Base-by-base conservation (phyloP, 2,329 filamentous ascomycete genomes). In the Calonectria pteridis region DNA sequence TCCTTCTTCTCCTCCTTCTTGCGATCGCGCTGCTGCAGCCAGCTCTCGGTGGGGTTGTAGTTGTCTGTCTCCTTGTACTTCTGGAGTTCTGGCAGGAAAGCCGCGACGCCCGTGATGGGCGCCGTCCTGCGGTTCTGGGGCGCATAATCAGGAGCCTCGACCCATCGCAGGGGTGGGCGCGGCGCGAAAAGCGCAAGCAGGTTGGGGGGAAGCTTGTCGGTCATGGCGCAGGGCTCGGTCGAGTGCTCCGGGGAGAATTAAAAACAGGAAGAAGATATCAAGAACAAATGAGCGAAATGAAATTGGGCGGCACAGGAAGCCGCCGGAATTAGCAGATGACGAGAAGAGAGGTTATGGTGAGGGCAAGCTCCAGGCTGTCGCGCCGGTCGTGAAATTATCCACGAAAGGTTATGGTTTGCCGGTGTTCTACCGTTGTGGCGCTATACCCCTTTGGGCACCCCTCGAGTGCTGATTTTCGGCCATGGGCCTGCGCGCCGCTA, bases 161-260 rank as follows among this genome's bases (percentile, higher is more conserved):
- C 92, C 90, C 95, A 98, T 85, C 95, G 94, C 83, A 98, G 88
- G 73, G 96, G 94, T 80, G 97, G 97, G 73, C 97, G 94, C 83
- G 97, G 95, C 86, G 96, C 94, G 88, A 99, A 99, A 79, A 98
- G 94, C 86, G 94, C 94, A 81, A 98, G 90, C 73, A 98, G 91
- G 84, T 98, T 96, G 70, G 94, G 95, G 72, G 97, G 96, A 26
- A 99, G 93, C 86, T 97, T 97, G 89, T 98, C 96, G 65, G 97
- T 98, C 97, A 98, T 99, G 75, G 67, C 58, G 80, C 88, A 69
- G 75, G 65, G 72, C 76, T 29, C 35, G 28, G 67, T 49, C 58
- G 73, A 55, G 50, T 35, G 51, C 29, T 35, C 26, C 43, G 20
- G 69, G 67, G 70, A 31, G 58, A 68, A 64, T n/a, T 59, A 49